Evolutionary conservation across 306 rosid genomes (phyloP), one percentile per base, ranked within the genome.

Genomic region (Fagus sylvatica): DNA sequence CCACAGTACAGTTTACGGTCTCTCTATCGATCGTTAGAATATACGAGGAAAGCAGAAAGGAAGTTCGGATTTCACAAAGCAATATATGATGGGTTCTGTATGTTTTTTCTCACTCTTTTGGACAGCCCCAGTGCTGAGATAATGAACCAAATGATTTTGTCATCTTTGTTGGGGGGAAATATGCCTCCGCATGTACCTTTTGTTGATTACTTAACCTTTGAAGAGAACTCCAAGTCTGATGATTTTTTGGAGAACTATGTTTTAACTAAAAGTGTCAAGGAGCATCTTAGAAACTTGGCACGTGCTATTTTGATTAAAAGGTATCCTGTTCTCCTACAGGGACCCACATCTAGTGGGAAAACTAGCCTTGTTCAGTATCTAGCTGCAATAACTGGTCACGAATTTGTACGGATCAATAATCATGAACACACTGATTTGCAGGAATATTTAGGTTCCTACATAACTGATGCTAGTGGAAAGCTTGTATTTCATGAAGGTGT

Each of bases 391-490:
- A 91, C 96, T 16, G 97, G 91, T 78, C 95, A 89, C 56, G 88
- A 89, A 46, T 92, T 92, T 76, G 91, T 92, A n/a, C 79, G 98
- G 84, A 95, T 95, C 76, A 95, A 95, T 74, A 95, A 95, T 84
- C 98, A 95, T 40, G 98, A 95, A 74, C 97, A 95, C 90, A 95
- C 98, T 13, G 98, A 95, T 86, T 85, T 95, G 89, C 98, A 95
- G 71, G 98, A 95, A 84, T 95, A 95, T 84, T 77, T 95, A 34
- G 98, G 98, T 77, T 84, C 98, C 53, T 95, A 95, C 53, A 73
- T 89, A 59, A 86, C 91, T 62, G 96, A 95, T 83, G 78, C 89
- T 80, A 80, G 79, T 66, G 98, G 98, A 68, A 95, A 91, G 66
- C 97, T 95, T 57, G 96, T 89, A 56, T 95, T 95, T 74, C 89